phyloP scores from a whole-genome alignment of 179 eudicot species.

The Spergularia azorica region DNA sequence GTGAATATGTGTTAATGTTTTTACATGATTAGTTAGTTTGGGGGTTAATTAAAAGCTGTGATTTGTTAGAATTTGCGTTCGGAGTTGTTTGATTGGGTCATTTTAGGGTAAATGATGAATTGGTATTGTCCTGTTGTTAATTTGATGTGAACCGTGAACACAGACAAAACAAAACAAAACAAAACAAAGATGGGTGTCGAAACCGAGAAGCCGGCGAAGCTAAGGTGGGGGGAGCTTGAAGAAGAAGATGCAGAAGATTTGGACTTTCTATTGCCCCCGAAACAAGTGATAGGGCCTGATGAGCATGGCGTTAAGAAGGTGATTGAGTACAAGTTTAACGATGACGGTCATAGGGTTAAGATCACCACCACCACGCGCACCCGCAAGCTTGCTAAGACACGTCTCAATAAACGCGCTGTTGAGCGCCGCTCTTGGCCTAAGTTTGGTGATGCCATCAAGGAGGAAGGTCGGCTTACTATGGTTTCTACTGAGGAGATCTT shows the following conservation, averaged over 20 bases:
- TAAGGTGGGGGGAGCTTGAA: constrained; percentile 69
- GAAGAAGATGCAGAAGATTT: constrained; percentile 54
- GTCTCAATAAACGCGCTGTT: constrained; percentile 66
- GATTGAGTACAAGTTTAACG: constrained; percentile 54
- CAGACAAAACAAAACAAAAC: background rate
- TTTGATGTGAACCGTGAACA: background rate
- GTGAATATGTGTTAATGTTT: too few relatives aligned
- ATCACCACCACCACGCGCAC: constrained; percentile 63
- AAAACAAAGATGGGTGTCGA: constrained; percentile 4
- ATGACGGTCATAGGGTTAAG: constrained; percentile 62
- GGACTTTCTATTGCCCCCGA: constrained; percentile 52
- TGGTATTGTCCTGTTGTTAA: too few relatives aligned
- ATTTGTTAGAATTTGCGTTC: too few relatives aligned
- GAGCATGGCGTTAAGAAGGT: constrained; percentile 54
- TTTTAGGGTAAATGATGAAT: too few relatives aligned
- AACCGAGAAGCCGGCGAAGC: constrained; percentile 28
- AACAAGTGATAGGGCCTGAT: constrained; percentile 57
- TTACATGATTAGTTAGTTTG: too few relatives aligned
- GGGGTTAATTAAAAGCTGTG: too few relatives aligned
- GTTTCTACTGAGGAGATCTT: constrained; percentile 73
- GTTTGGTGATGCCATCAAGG: constrained; percentile 76
- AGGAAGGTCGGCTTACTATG: constrained; percentile 68
- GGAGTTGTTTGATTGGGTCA: too few relatives aligned
- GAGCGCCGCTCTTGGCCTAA: constrained; percentile 74
- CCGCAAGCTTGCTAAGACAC: constrained; percentile 64